Base-by-base conservation (phyloP, 2,329 filamentous ascomycete genomes). In the Talaromyces amestolkiae region DNA sequence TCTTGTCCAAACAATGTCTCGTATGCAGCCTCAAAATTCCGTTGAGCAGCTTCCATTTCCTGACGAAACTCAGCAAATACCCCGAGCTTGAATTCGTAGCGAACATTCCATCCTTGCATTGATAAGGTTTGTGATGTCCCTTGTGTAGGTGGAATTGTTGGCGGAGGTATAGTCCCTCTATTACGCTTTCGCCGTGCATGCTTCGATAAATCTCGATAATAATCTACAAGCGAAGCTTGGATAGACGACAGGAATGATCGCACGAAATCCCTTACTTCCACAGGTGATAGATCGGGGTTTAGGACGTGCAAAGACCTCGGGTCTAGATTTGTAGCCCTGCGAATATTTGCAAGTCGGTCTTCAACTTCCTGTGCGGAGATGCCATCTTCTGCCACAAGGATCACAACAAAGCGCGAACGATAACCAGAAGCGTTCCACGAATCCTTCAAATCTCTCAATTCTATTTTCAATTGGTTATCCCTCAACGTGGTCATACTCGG, bases 41-140 rank as follows among this genome's bases (percentile, higher is more conserved):
- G 87, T 72, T 92, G 84, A 0, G 95, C 93, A 24, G 87, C 88
- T 73, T 97, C 94, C 84, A 94, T 91, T 75, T 98, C 95, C 74
- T 96, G 91, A 9, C 95, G 87, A 70, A 96, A 97, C 74, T 98
- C 94, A 33, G 93, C 92, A 73, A 98, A 91, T 0, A 97, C 83
- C 7, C 90, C 94, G 19, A 93, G 85, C 76, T 99, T 99, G 80
- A 96, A 93, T 73, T 99, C 94, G 77, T 97, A 97, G 17, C 94
- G 89, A 62, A 96, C 89, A 72, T 92, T 93, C 95, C 94, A 99
- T 3, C 92, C 93, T 49, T 92, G 88, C 10, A 89, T 82, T 1
- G 93, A 91, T n/a, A 97, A 79, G 0, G 91, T 92, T 72, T 95
- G 91, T 1, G 93, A 96, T 1, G 92, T 96, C 33, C 91, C 92